A percentile compares a stretch with the other conserved stretches of the same genome.
These are phyloP conservation scores for Ophiognomonia clavigignenti-juglandacearum DNA, from an alignment of 2,329 filamentous ascomycete genomes.

Conservation along the genomic window DNA sequence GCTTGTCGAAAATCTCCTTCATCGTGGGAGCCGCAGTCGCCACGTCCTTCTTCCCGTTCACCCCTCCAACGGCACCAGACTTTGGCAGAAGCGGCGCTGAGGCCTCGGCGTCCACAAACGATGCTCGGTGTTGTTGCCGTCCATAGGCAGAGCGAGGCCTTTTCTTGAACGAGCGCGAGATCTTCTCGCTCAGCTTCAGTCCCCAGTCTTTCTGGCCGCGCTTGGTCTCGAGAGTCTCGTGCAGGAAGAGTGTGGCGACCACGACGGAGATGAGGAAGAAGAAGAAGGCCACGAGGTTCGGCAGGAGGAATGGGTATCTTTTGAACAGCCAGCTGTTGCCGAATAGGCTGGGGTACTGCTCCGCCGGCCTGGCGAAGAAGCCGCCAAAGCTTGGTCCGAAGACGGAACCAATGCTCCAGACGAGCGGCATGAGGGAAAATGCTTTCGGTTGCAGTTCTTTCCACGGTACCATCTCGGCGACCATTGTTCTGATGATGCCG, in stretches of 20 bases:
- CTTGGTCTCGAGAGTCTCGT: constrained; percentile 76
- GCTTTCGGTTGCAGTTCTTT: constrained; percentile 81
- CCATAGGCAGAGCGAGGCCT: constrained; percentile 22
- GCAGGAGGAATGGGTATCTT: constrained; percentile 75
- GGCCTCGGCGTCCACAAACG: constrained; percentile 52
- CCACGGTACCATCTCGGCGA: constrained; percentile 87
- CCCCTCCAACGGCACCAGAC: constrained; percentile 18
- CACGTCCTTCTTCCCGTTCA: constrained; percentile 13
- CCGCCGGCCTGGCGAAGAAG: constrained; percentile 74
- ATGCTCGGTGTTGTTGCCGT: constrained; percentile 34
- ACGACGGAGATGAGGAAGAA: constrained; percentile 76
- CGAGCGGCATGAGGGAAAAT: constrained; percentile 89
- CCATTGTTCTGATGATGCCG: constrained; percentile 88
- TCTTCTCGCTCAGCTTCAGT: constrained; percentile 62
- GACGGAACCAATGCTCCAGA: constrained; percentile 81
- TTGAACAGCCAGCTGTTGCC: constrained; percentile 63
- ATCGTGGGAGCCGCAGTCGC: constrained; percentile 29
- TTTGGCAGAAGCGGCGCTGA: constrained; percentile 48
- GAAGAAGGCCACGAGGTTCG: constrained; percentile 71
- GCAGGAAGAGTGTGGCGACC: constrained; percentile 72
- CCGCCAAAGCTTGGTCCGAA: constrained; percentile 87
- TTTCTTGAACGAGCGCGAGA: constrained; percentile 38
- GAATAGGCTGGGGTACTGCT: constrained; percentile 69
- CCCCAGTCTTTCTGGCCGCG: constrained; percentile 70
- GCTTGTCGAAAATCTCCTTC: constrained; percentile 64